Percentiles rank a stretch among this genome's conserved stretches.
These are phyloP conservation scores for Penicillium sp. DNA, from an alignment of 2,329 filamentous ascomycete species.

Conservation along the genomic window DNA sequence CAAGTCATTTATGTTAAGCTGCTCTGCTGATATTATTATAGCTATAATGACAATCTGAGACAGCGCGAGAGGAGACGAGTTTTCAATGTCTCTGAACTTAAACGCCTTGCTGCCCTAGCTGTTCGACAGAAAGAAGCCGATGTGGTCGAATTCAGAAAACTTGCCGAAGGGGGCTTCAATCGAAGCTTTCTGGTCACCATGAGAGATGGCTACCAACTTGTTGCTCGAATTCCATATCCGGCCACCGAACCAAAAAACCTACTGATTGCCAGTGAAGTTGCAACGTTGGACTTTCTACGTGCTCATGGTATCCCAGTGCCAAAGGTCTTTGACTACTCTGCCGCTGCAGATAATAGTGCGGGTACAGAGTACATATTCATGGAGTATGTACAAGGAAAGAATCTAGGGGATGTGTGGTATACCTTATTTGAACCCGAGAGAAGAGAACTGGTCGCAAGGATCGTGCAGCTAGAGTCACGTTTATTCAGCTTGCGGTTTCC, in stretches of 20 bases:
- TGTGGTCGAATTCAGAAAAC: constrained; percentile 21
- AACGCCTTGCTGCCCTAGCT: constrained; percentile 10
- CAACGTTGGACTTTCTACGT: constrained; percentile 35
- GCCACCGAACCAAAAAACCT: constrained; percentile 25
- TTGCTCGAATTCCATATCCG: constrained; percentile 25
- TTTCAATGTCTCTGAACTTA: constrained; percentile 14
- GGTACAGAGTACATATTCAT: constrained; percentile 41
- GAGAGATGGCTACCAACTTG: constrained; percentile 18
- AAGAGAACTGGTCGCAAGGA: constrained; percentile 11
- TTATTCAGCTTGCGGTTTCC: constrained; percentile 23
- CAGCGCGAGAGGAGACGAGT: constrained; percentile 9
- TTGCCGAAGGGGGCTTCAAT: constrained; percentile 30
- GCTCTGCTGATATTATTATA: neutral
- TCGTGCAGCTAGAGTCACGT: constrained; percentile 19
- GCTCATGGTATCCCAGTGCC: constrained; percentile 32
- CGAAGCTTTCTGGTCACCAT: constrained; percentile 23
- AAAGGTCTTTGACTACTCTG: constrained; percentile 32
- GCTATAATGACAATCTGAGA: constrained; percentile 2
- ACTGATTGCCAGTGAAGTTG: constrained; percentile 37
- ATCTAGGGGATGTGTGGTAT: constrained; percentile 33
- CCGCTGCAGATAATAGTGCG: constrained; percentile 32
- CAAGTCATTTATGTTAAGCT: neutral
- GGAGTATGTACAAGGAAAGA: constrained; percentile 30
- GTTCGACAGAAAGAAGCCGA: constrained; percentile 9
- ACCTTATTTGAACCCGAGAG: constrained; percentile 11